Percentiles rank a stretch among this genome's conserved stretches.
These are phyloP conservation scores for Fraxinus greggii DNA, from an alignment of 305 asterid genomes.

Conservation along the genomic window DNA sequence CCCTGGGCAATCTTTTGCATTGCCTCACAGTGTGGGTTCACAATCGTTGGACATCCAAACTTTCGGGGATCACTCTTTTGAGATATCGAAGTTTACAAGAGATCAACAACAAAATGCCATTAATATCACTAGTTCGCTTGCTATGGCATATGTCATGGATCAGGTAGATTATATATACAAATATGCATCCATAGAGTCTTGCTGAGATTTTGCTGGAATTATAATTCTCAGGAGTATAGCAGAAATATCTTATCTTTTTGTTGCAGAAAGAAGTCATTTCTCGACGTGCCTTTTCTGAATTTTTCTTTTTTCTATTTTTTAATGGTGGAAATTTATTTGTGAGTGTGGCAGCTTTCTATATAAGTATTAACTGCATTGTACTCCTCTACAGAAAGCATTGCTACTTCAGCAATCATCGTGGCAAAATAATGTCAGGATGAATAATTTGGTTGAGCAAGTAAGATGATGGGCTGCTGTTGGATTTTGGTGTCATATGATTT, in stretches of 20 bases:
- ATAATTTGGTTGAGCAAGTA: constrained; percentile 94
- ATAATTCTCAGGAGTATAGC: constrained; percentile 6
- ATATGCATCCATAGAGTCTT: constrained; percentile 1
- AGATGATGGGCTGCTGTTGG: constrained; percentile 29
- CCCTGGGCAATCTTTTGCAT: constrained; percentile 40
- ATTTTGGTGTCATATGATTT: constrained; percentile 17
- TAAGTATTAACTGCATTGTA: constrained; percentile 15
- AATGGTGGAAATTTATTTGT: constrained; percentile 20
- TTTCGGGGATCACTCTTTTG: constrained; percentile 41
- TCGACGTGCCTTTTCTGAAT: constrained; percentile 6
- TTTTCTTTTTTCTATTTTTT: constrained; percentile 7
- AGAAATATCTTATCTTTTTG: constrained; percentile 1
- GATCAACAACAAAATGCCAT: constrained; percentile 76
- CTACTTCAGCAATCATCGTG: constrained; percentile 88
- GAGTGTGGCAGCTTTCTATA: neutral
- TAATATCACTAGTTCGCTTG: constrained; percentile 73
- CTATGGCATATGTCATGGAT: constrained; percentile 95
- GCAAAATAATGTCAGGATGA: constrained; percentile 93
- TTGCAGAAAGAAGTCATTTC: constrained; percentile 11
- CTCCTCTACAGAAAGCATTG: constrained; percentile 75
- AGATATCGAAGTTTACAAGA: constrained; percentile 43
- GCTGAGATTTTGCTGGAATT: neutral
- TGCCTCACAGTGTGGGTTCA: constrained; percentile 38
- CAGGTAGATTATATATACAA: constrained; percentile 51
- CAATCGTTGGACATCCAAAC: constrained; percentile 45